Conservation (phyloP, 2,329 filamentous ascomycete species). For the Aspergillus ibericus region DNA sequence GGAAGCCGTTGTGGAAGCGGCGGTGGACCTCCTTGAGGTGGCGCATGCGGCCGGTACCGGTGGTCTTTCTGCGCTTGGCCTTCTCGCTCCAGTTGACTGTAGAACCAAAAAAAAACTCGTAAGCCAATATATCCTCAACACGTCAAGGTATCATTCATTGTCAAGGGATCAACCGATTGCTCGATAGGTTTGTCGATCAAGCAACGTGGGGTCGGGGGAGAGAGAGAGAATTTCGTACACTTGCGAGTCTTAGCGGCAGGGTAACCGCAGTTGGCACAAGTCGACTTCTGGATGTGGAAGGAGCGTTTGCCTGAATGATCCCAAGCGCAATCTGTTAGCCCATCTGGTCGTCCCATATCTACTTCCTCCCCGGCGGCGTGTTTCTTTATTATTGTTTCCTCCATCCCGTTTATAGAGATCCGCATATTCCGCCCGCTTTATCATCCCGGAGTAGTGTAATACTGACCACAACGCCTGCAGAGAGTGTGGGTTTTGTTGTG, state of each 20-base stretch:
- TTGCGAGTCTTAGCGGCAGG: slow-evolving; percentile 95
- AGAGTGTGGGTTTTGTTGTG: slow-evolving; percentile 98
- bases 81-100: slow-evolving; percentile 99
- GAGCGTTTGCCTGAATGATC: slow-evolving; percentile 76
- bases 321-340: slow-evolving; percentile 30
- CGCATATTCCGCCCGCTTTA: slow-evolving; percentile 15
- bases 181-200: background rate
- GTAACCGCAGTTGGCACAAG: slow-evolving; percentile 94
- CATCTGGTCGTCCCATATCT: slow-evolving; percentile 10
- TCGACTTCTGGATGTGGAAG: slow-evolving; percentile 99
- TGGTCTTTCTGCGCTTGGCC: slow-evolving; percentile 99
- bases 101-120: slow-evolving; percentile 28
- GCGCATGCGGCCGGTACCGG: slow-evolving; percentile 92
- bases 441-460: slow-evolving; percentile 23
- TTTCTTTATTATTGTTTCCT: slow-evolving; percentile 8
- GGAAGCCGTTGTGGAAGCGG: slow-evolving; percentile 98
- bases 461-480: slow-evolving; percentile 97
- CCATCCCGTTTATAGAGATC: slow-evolving; percentile 16
- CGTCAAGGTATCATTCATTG: background rate
- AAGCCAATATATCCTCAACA: slow-evolving; percentile 23
- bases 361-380: slow-evolving; percentile 4
- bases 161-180: background rate
- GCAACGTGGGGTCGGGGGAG: background rate
- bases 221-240: slow-evolving; percentile 74
- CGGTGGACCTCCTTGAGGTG: slow-evolving; percentile 90